Evolutionary conservation across 345 rosid species (phyloP).

Genomic region (Pugionium cornutum): DNA sequence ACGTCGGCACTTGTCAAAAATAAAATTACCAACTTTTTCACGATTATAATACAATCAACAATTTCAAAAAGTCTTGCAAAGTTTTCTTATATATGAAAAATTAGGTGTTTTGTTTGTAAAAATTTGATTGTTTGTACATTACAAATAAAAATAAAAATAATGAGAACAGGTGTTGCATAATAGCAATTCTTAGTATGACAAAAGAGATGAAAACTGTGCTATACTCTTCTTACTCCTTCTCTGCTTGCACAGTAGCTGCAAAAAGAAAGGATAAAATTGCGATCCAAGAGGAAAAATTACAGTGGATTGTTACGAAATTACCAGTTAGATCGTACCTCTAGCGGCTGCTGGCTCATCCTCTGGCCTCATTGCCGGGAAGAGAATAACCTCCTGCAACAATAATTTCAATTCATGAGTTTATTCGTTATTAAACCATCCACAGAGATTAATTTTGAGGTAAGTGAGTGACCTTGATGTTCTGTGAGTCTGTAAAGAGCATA

Average conservation of each 20-base stretch:
- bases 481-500: slow-evolving; percentile 91
- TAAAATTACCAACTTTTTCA: no score
- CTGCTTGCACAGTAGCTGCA: slow-evolving; percentile 33
- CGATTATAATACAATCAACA: no score
- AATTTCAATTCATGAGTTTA: slow-evolving; percentile 1
- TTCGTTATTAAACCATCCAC: not conserved
- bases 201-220: slow-evolving; percentile 27
- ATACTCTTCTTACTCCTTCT: slow-evolving; percentile 7
- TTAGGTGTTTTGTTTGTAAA: not conserved
- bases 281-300: not conserved
- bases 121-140: slow-evolving; percentile 14
- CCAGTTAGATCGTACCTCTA: slow-evolving; percentile 46
- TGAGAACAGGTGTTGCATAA: not conserved
- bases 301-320: not conserved
- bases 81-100: not conserved
- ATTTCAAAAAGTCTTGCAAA: slow-evolving; percentile 4
- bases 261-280: not conserved
- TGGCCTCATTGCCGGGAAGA: slow-evolving; percentile 99
- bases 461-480: slow-evolving; percentile 76
- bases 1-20: no score
- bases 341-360: slow-evolving; percentile 70
- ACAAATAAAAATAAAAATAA: not conserved
- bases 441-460: not conserved
- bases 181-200: not conserved
- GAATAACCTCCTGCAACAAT: slow-evolving; percentile 75